A percentile compares a stretch with the other conserved stretches of the same genome.
phyloP scores from a whole-genome alignment of 495 filamentous ascomycete genomes.

The Chaetomium fimeti region DNA sequence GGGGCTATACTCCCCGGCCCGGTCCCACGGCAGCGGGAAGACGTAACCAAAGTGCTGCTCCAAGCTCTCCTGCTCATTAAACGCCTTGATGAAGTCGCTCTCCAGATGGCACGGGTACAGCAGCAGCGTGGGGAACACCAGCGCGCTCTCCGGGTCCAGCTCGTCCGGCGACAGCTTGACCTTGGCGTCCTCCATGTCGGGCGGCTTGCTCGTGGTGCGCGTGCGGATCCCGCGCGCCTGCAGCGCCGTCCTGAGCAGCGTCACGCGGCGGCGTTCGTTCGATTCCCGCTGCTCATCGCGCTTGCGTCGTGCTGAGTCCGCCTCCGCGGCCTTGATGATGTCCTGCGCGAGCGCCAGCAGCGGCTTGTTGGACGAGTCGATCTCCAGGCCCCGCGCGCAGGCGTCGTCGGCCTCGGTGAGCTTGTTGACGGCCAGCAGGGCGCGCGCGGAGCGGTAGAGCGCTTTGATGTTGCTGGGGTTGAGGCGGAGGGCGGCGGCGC shows the following conservation, averaged over 20 bases:
- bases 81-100: slow-evolving; percentile 85
- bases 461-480: slow-evolving; percentile 82
- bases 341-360: slow-evolving; percentile 55
- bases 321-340: slow-evolving; percentile 49
- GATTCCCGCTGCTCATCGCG: slow-evolving; percentile 53
- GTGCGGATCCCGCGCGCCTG: slow-evolving; percentile 67
- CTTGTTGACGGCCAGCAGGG: slow-evolving; percentile 70
- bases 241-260: slow-evolving; percentile 67
- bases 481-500: slow-evolving; percentile 71
- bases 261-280: slow-evolving; percentile 50
- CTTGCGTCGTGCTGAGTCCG: slow-evolving; percentile 37
- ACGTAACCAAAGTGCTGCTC: slow-evolving; percentile 75
- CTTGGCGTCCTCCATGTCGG: slow-evolving; percentile 77
- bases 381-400: slow-evolving; percentile 62
- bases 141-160: slow-evolving; percentile 62
- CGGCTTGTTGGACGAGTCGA: slow-evolving; percentile 62
- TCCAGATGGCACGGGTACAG: slow-evolving; percentile 77
- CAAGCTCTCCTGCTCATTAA: slow-evolving; percentile 68
- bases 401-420: slow-evolving; percentile 74
- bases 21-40: slow-evolving; percentile 82
- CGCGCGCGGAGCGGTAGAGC: slow-evolving; percentile 75
- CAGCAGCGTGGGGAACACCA: slow-evolving; percentile 76
- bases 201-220: slow-evolving; percentile 64
- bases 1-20: slow-evolving; percentile 60
- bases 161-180: slow-evolving; percentile 69